Percentiles rank a stretch among this genome's conserved stretches.
Evolutionary conservation across 257 asterid genomes (phyloP).

Genomic region (Misopates orontium): DNA sequence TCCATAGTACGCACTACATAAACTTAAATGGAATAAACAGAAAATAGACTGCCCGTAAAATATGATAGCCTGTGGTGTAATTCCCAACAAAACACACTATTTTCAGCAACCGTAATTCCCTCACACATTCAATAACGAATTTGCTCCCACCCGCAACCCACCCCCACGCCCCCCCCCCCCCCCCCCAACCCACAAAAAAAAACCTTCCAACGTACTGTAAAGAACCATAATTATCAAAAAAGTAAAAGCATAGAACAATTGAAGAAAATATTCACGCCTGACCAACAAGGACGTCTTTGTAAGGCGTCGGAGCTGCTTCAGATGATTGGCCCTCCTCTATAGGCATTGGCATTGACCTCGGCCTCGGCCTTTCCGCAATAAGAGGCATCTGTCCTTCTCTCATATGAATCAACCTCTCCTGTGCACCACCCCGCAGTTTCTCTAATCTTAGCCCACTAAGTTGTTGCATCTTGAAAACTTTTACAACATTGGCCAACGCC

Average conservation of each 20-base stretch:
- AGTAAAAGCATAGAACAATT: neutral
- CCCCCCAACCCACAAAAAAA: too few species aligned
- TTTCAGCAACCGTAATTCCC: neutral
- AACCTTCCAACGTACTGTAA: too few species aligned
- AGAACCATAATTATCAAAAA: too few species aligned
- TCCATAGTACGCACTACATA: too few species aligned
- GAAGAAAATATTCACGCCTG: conserved; percentile 28
- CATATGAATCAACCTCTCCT: conserved; percentile 46
- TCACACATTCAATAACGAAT: neutral
- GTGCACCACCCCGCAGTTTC: conserved; percentile 87
- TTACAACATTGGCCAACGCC: conserved; percentile 66
- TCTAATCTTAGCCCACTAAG: conserved; percentile 54
- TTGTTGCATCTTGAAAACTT: conserved; percentile 86
- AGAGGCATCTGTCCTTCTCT: conserved; percentile 66
- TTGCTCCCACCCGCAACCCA: neutral
- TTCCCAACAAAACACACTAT: neutral
- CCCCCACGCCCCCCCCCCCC: too few species aligned
- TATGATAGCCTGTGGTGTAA: neutral
- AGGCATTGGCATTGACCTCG: conserved; percentile 5
- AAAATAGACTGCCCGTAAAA: too few species aligned
- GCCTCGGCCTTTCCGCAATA: conserved; percentile 33
- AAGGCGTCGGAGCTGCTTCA: conserved; percentile 38
- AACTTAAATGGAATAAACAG: too few species aligned
- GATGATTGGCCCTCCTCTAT: conserved; percentile 26
- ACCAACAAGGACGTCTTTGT: conserved; percentile 36